Evolutionary conservation across 2,329 filamentous ascomycete genomes (phyloP), one percentile per base, ranked within the genome.

Genomic region (Trichoderma arundinaceum): DNA sequence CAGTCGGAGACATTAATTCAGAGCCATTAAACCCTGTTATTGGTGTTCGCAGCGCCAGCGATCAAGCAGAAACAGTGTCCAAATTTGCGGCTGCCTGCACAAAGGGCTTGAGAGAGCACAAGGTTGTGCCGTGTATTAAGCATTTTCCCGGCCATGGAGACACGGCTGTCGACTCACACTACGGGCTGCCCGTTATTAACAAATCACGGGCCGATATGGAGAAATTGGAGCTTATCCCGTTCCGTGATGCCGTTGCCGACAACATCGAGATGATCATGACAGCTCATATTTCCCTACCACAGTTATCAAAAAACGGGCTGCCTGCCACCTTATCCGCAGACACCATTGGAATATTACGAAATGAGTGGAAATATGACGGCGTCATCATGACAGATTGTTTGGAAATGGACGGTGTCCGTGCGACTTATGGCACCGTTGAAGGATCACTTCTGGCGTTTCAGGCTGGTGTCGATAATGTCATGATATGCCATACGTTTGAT

Each of bases 251-350:
- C 0, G 68, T 66, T 2, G 64, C 41, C 4, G 66, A 71, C 4
- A 70, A 65, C 44, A 70, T 73, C 44, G 72, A 73, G 65, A 72
- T 72, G 71, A 62, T 73, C 62, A 73, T 73, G 72, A 73, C 71
- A 12, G 72, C 72, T 41, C 72, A 73, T 64, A 73, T 72, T 22
- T 70, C 72, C 1, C 53, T 73, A 10, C 72, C 72, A 15, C 65
- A 69, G 65, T 38, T 72, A 8, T 64, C 65, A 1, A 68, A 68
- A n/a, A 68, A 68, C 15, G 51, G 68, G 2, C 51, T 69, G 9
- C 72, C 72, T 2, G 67, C 72, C 10, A 73, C 72, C 1, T 46
- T 73, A 17, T 72, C 72, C 5, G 56, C 71, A n/a, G 67, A 73
- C 17, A 68, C 67, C 1, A 66, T 73, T 8, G 38, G 54, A 7